phyloP scores from a whole-genome alignment of 2,329 filamentous ascomycete genomes.

The Sarocladium oryzae region DNA sequence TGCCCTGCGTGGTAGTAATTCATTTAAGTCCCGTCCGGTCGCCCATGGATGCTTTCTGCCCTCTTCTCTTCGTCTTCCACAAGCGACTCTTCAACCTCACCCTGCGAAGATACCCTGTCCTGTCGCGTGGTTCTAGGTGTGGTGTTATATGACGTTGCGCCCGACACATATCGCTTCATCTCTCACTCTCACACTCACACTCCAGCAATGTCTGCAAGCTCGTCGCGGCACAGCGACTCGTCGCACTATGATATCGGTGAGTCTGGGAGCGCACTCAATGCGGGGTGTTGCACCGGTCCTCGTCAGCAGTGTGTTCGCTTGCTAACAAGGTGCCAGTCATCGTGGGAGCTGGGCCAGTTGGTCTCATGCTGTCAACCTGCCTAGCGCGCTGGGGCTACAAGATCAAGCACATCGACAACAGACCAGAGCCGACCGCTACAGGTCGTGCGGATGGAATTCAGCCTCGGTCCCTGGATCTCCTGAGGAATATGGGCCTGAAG shows the following conservation, averaged over 20 bases:
- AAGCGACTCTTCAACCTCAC: not conserved
- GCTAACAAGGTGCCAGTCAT: slow-evolving; percentile 20
- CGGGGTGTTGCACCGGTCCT: too few relatives aligned
- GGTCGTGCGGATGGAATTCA: slow-evolving; percentile 90
- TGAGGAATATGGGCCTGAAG: slow-evolving; percentile 87
- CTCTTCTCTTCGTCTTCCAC: not conserved
- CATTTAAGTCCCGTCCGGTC: slow-evolving; percentile 1
- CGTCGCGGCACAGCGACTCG: not conserved
- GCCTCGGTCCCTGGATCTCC: slow-evolving; percentile 70
- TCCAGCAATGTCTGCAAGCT: not conserved
- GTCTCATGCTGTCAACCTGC: slow-evolving; percentile 66
- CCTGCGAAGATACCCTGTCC: not conserved
- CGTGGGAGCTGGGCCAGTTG: slow-evolving; percentile 34
- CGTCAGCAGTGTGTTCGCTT: too few relatives aligned
- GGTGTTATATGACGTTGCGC: slow-evolving; percentile 3
- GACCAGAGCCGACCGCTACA: slow-evolving; percentile 74
- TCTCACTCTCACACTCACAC: not conserved
- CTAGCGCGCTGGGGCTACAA: slow-evolving; percentile 90
- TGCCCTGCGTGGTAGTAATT: slow-evolving; percentile 1
- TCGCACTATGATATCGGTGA: slow-evolving; percentile 5
- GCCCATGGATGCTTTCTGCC: not conserved
- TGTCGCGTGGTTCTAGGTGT: too few relatives aligned
- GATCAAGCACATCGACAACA: slow-evolving; percentile 92
- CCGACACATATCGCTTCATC: not conserved
- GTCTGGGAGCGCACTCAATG: not conserved